Base-by-base conservation (phyloP, 2,329 filamentous ascomycete species). In the Stylonectria norvegica region DNA sequence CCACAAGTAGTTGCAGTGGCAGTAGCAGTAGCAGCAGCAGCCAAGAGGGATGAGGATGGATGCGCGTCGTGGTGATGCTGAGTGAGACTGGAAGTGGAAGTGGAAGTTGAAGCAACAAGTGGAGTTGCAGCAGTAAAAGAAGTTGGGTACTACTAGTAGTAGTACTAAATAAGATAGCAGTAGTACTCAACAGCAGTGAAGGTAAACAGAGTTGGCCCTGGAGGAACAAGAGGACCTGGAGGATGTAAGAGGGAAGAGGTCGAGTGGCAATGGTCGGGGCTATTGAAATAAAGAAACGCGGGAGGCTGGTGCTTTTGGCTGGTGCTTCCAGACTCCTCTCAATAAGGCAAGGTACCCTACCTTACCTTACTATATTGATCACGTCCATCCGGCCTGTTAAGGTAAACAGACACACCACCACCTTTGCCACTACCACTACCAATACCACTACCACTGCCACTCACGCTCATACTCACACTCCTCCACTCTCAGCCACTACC, bases 21-120 rank as follows among this genome's bases (percentile, higher is more conserved):
- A n/a, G n/a, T n/a, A n/a, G n/a, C n/a, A n/a, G n/a, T n/a, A n/a
- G n/a, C n/a, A 53, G 52, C 49, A 49, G 53, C 43, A 43, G 45
- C 45, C 27, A 39, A 50, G 42, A 47, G 36, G 38, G 36, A 19
- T 20, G 19, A 42, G 33, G 25, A 11, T n/a, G 29, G 16, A 17
- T 15, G 29, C 29, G 14, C 29, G 28, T 15, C n/a, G n/a, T 5
- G 16, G 14, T 4, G 16, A 32, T 11, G 16, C 29, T 10, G n/a
- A 16, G 10, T 16, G 29, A 25, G 22, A 25, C 22, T 16, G 29
- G 10, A 5, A 5, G 5, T 32, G n/a, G 29, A 32, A n/a, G 29
- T 28, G 25, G 12, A n/a, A n/a, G 30, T 34, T n/a, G 32, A 28
- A 4, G 5, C 25, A 11, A 5, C 25, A 11, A 28, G 25, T 25